Evolutionary conservation across 257 asterid species (phyloP), one percentile per base, ranked within the genome.

Genomic region (Agastache rugosa): DNA sequence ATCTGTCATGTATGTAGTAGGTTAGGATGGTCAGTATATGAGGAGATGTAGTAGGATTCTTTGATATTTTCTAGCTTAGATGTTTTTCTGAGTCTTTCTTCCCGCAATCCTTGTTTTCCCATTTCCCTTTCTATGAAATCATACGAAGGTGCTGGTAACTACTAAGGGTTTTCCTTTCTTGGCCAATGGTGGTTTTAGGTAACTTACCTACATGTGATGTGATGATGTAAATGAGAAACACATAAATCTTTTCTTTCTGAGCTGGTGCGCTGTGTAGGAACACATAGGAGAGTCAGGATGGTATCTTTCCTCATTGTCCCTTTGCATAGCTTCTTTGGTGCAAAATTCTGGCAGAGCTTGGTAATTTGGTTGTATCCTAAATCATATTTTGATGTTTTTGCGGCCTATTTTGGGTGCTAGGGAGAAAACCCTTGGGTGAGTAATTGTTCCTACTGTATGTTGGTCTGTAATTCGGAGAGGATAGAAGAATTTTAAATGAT

Each of bases 211-310:
- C 16, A 9, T 55, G 34, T 66, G 44, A 45, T 25, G 58, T 45
- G 72, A 55, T 22, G 34, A 11, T 66, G 42, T 9, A 69, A 22
- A 69, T 12, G 42, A 51, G 35, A 69, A 31, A 34, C n/a, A 7
- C 51, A 12, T 19, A 17, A 11, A 53, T 31, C 23, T 11, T 69
- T 16, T 69, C 34, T 56, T 37, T 37, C 54, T 20, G 0, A 39
- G 42, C 63, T 55, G 67, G 55, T 54, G 17, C 22, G n/a, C 31
- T 37, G 42, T 15, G 41, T 23, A 54, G 66, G 12, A 19, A 27
- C 55, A 54, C 41, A 8, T 68, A 17, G 11, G 56, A 37, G 44
- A 39, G 42, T 55, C 27, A 0, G 31, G 56, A 37, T 2, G 11
- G 8, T 51, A 12, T 35, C 53, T 39, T 70, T 41, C 19, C 35